Conservation (phyloP, 306 rosid genomes). For the Dryas alaskensis region DNA sequence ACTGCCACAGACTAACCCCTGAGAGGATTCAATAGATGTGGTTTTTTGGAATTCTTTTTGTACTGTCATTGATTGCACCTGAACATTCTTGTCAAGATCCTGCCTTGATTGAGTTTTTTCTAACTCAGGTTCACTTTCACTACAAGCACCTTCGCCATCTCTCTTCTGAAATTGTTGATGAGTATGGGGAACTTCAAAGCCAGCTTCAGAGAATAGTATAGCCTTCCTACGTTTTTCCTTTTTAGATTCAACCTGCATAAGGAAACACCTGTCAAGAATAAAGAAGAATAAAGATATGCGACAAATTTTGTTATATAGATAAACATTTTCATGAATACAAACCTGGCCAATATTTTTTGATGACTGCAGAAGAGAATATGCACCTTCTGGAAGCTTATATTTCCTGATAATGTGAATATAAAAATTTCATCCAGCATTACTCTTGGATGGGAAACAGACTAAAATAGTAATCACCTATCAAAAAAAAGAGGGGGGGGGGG, state of each 20-base stretch:
- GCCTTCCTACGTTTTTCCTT: constrained; percentile 61
- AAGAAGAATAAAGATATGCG: constrained; percentile 17
- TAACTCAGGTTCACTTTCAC: constrained; percentile 36
- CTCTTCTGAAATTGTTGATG: constrained; percentile 30
- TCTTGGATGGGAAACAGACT: not conserved
- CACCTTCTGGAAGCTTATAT: constrained; percentile 66
- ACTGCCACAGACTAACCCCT: constrained; percentile 24
- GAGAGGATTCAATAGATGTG: constrained; percentile 27
- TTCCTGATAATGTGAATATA: constrained; percentile 44
- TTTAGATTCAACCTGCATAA: constrained; percentile 59
- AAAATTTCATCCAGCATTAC: constrained; percentile 12
- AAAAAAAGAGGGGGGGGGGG: not conserved
- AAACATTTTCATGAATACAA: constrained; percentile 27
- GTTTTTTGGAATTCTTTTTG: constrained; percentile 27
- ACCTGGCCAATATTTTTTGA: constrained; percentile 67
- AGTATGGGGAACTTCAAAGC: constrained; percentile 41
- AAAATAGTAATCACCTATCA: not conserved
- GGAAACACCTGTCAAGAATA: not conserved
- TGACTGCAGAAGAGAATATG: constrained; percentile 67
- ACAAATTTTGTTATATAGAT: not conserved
- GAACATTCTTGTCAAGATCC: constrained; percentile 32
- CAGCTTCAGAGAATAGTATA: constrained; percentile 54
- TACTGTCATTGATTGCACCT: constrained; percentile 22
- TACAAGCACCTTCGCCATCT: constrained; percentile 8
- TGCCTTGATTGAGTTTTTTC: constrained; percentile 28